Percentiles rank a stretch among this genome's conserved stretches.
phyloP scores from a whole-genome alignment of 2,329 filamentous ascomycete genomes.

The Colletotrichum karsti region DNA sequence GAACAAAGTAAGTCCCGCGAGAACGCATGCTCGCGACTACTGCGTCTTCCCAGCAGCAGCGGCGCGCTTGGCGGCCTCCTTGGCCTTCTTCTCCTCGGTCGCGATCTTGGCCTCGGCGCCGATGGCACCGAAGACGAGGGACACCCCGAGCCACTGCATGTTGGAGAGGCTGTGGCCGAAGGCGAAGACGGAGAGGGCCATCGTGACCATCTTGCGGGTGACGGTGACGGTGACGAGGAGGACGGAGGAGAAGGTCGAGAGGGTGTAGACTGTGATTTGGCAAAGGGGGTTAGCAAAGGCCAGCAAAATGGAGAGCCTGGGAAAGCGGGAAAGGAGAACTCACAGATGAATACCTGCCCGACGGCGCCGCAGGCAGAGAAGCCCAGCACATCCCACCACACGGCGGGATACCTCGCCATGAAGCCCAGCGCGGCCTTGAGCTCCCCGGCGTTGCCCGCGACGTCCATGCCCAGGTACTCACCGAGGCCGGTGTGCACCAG shows the following conservation, averaged over 20 bases:
- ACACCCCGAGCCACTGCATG: slow-evolving; percentile 96
- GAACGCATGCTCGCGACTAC: slow-evolving; percentile 17
- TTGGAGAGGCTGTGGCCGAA: slow-evolving; percentile 87
- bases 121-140: slow-evolving; percentile 93
- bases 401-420: slow-evolving; percentile 79
- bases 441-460: slow-evolving; percentile 76
- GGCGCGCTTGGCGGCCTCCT: slow-evolving; percentile 69
- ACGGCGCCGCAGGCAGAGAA: slow-evolving; percentile 92
- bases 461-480: slow-evolving; percentile 72
- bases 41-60: slow-evolving; percentile 41
- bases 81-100: slow-evolving; percentile 82
- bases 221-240: slow-evolving; percentile 96
- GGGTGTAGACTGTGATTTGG: slow-evolving; percentile 75
- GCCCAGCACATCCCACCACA: slow-evolving; percentile 87
- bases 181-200: slow-evolving; percentile 94
- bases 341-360: slow-evolving; percentile 95
- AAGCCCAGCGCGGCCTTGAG: slow-evolving; percentile 82
- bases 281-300: neutral
- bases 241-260: slow-evolving; percentile 90
- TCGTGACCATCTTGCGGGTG: slow-evolving; percentile 98
- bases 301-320: too few species aligned
- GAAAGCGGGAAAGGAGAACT: slow-evolving; percentile 38
- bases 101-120: slow-evolving; percentile 88
- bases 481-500: slow-evolving; percentile 74
- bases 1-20: too few species aligned